Evolutionary conservation across 495 filamentous ascomycete genomes (phyloP), one percentile per base, ranked within the genome.

Genomic region (Annulohypoxylon maeteangense): DNA sequence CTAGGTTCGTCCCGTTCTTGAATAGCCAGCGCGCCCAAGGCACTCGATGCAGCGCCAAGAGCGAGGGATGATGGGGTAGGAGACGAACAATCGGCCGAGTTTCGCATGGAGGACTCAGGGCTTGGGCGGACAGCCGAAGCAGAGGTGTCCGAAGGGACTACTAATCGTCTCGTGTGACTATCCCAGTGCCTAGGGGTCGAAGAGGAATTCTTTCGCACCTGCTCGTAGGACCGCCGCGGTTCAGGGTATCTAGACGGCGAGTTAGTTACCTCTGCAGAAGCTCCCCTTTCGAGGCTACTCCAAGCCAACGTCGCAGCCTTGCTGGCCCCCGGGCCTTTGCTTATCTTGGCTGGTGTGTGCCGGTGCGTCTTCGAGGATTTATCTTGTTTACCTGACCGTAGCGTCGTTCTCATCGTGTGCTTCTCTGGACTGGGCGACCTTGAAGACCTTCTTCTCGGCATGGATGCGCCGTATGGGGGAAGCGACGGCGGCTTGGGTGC

Each of bases 271-370:
- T 64, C 72, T 45, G 72, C 48, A n/a, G 69, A 27, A 7, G 68
- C 53, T 44, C 68, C 40, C 38, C 63, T 62, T 57, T 66, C 71
- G 23, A 67, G 68, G 50, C 84, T 86, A 45, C 84, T 88, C 94
- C 94, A 99, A 16, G 95, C 95, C 36, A 97, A 79, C 1, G 91
- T 91, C 1, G 95, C 95, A 12, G 95, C 95, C 78, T 92, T 96
- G 44, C 91, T 93, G 29, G 94, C 93, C 2, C 83, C 83, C 0
- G 81, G 81, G 20, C 81, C 81, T 31, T 83, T 83, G 25, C 36
- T 71, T 51, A 66, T 61, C 59, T 69, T 75, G 25, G 75, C 71
- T 45, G 73, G 65, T 47, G 73, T 66, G 44, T 51, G 38, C 8
- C 78, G 81, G 70, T 80, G 78, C 42, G 88, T 80, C 65, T 87